A percentile compares a stretch with the other conserved stretches of the same genome.
Conservation (phyloP, 2,329 filamentous ascomycete species). For the Paramyrothecium sp. region DNA sequence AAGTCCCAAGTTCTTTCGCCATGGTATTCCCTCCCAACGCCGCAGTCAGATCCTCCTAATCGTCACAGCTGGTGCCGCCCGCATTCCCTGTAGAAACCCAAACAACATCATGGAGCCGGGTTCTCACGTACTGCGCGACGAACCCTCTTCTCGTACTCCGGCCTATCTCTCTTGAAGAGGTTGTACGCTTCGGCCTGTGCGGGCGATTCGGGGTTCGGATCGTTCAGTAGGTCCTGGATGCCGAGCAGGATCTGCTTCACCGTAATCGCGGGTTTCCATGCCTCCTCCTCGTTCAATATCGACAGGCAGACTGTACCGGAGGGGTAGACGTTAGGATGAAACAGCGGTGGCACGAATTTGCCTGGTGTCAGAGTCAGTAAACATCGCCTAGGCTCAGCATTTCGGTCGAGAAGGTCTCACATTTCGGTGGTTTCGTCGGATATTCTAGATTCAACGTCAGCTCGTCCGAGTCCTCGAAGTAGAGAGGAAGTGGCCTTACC, state of each 20-base stretch:
- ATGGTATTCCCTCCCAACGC: not conserved
- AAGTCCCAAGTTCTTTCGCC: not conserved
- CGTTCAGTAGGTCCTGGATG: slow-evolving; percentile 92
- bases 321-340: slow-evolving; percentile 98
- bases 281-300: slow-evolving; percentile 97
- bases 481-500: slow-evolving; percentile 53
- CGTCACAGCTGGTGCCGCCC: not conserved
- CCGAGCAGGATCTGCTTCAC: slow-evolving; percentile 97
- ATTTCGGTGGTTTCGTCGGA: slow-evolving; percentile 97
- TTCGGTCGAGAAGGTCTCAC: slow-evolving; percentile 49
- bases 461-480: not conserved
- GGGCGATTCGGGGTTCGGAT: slow-evolving; percentile 94
- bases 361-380: slow-evolving; percentile 48
- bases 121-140: slow-evolving; percentile 87
- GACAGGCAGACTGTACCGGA: slow-evolving; percentile 96
- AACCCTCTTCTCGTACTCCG: slow-evolving; percentile 86
- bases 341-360: slow-evolving; percentile 94
- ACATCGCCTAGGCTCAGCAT: not conserved
- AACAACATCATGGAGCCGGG: slow-evolving; percentile 59
- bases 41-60: not conserved
- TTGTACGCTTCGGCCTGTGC: slow-evolving; percentile 98
- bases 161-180: slow-evolving; percentile 85
- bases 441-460: slow-evolving; percentile 64
- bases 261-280: slow-evolving; percentile 97
- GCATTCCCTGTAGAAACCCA: not conserved